These are phyloP conservation scores for Mycena vulgaris DNA, from an alignment of 768 basidiomycete species.

Conservation along the genomic window DNA sequence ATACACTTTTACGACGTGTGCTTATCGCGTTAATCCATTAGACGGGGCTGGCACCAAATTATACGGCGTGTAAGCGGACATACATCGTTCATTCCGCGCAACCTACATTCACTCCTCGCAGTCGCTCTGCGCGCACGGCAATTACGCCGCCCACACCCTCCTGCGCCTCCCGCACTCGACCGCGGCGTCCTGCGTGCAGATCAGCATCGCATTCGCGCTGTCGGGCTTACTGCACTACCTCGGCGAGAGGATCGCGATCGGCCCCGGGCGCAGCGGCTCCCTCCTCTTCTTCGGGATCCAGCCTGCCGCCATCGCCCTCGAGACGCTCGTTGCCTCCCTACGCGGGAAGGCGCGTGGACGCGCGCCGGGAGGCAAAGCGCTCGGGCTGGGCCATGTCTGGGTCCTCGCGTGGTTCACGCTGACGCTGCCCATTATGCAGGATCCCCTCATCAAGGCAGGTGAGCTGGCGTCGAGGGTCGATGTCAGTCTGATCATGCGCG, in stretches of 20 bases:
- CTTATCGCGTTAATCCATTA: neutral
- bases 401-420: conserved; percentile 27
- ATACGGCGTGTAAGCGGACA: conserved; percentile 24
- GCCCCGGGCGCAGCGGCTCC: conserved; percentile 23
- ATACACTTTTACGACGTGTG: neutral
- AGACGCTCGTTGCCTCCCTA: conserved; percentile 1
- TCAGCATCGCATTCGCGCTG: conserved; percentile 18
- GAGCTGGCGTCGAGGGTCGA: conserved; percentile 15
- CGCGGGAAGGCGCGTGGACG: too few species aligned
- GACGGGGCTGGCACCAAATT: conserved; percentile 35
- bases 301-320: conserved; percentile 26
- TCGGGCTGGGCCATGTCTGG: conserved; percentile 20
- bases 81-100: neutral
- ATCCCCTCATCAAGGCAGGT: conserved; percentile 30
- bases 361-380: too few species aligned
- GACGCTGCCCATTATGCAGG: conserved; percentile 35
- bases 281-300: conserved; percentile 35
- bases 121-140: conserved; percentile 17
- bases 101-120: neutral
- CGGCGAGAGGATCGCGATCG: conserved; percentile 14
- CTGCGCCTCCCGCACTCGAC: conserved; percentile 12
- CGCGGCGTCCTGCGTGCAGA: neutral
- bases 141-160: neutral
- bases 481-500: conserved; percentile 18
- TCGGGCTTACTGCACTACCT: conserved; percentile 34